These are phyloP conservation scores for Polytolypa hystricis DNA, from an alignment of 2,329 filamentous ascomycete genomes.

Conservation along the genomic window DNA sequence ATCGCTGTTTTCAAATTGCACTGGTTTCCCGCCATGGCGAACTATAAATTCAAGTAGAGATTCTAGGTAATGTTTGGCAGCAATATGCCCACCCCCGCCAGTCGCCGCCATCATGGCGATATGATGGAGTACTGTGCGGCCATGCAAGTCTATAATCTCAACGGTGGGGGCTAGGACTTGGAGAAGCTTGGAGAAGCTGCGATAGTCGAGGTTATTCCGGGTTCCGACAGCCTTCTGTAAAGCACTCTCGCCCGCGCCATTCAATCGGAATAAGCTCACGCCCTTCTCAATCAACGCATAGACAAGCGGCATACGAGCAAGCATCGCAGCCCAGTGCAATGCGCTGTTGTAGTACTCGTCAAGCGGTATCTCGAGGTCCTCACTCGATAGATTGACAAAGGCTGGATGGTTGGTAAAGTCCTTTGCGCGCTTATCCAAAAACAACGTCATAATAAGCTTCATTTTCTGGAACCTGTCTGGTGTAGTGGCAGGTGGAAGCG, in stretches of 20 bases:
- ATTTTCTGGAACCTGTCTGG: conserved; percentile 69
- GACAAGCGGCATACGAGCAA: conserved; percentile 74
- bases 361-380: conserved; percentile 85
- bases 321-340: conserved; percentile 89
- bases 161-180: conserved; percentile 84
- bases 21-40: conserved; percentile 60
- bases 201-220: conserved; percentile 86
- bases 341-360: conserved; percentile 78
- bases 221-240: conserved; percentile 87
- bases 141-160: conserved; percentile 78
- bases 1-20: conserved; percentile 22
- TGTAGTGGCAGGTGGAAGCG: conserved; percentile 41
- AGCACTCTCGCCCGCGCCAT: conserved; percentile 80
- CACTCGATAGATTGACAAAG: conserved; percentile 60
- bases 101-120: conserved; percentile 94
- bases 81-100: conserved; percentile 76
- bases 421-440: conserved; percentile 60
- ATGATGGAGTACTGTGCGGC: conserved; percentile 86
- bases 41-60: conserved; percentile 91
- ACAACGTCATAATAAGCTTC: conserved; percentile 68
- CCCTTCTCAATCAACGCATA: conserved; percentile 72
- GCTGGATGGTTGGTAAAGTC: conserved; percentile 67
- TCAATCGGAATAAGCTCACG: conserved; percentile 78
- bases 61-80: conserved; percentile 88
- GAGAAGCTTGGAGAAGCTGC: conserved; percentile 79